Evolutionary conservation across 2,329 filamentous ascomycete genomes (phyloP).

Genomic region (Colletotrichum phormii): DNA sequence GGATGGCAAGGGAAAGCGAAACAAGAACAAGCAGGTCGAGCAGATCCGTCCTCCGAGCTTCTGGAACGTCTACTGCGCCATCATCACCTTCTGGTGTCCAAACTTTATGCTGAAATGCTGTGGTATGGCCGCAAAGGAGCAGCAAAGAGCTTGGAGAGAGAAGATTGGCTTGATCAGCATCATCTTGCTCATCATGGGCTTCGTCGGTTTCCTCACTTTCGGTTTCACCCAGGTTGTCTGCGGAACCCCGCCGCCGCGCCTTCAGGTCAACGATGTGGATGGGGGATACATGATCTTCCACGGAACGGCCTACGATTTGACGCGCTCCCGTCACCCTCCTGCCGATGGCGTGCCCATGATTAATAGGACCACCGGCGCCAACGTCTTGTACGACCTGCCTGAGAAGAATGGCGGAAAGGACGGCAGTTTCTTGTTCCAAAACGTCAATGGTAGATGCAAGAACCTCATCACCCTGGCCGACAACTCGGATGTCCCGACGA

Average conservation of each 20-base stretch:
- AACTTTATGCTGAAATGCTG: slow-evolving; percentile 87
- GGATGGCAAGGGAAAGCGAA: slow-evolving; percentile 61
- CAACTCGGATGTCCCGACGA: slow-evolving; percentile 82
- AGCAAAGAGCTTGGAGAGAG: slow-evolving; percentile 94
- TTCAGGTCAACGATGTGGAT: slow-evolving; percentile 86
- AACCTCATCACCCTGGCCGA: slow-evolving; percentile 80
- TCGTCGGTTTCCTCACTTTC: slow-evolving; percentile 96
- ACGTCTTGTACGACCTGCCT: slow-evolving; percentile 88
- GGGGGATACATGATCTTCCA: slow-evolving; percentile 96
- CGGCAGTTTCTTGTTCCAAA: slow-evolving; percentile 97
- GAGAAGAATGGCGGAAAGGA: slow-evolving; percentile 88
- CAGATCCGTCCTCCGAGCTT: slow-evolving; percentile 83
- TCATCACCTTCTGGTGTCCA: slow-evolving; percentile 95
- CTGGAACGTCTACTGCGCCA: slow-evolving; percentile 95
- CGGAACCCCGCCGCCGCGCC: slow-evolving; percentile 74
- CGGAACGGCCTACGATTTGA: slow-evolving; percentile 88
- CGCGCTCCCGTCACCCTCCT: slow-evolving; percentile 79
- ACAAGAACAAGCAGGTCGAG: slow-evolving; percentile 61
- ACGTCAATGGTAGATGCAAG: slow-evolving; percentile 98
- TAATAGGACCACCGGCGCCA: slow-evolving; percentile 66
- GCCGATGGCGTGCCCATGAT: slow-evolving; percentile 79
- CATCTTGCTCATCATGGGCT: slow-evolving; percentile 86
- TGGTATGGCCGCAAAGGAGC: slow-evolving; percentile 85
- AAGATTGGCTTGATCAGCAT: slow-evolving; percentile 98
- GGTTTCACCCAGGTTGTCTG: slow-evolving; percentile 94